Conservation (phyloP, 2,329 filamentous ascomycete genomes). For the Ophiocordyceps camponoti-leonardi region DNA sequence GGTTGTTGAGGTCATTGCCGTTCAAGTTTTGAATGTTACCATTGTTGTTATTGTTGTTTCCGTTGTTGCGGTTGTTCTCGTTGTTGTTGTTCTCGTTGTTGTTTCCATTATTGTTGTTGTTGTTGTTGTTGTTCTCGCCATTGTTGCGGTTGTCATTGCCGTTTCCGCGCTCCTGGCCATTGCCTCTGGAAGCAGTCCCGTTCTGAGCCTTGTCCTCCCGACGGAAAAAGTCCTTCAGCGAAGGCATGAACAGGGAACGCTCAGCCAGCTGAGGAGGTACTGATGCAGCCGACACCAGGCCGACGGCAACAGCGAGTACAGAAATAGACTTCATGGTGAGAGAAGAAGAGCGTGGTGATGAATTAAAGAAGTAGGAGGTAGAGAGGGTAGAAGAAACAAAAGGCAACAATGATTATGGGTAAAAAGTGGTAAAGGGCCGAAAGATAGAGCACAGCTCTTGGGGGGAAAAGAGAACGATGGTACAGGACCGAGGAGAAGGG, state of each 20-base stretch:
- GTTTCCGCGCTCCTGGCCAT: neutral
- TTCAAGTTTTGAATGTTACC: slow-evolving; percentile 1
- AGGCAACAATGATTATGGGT: too few relatives aligned
- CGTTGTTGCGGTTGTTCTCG: too few relatives aligned
- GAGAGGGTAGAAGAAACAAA: too few relatives aligned
- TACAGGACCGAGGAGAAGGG: neutral
- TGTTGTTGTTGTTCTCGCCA: neutral
- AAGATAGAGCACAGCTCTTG: neutral
- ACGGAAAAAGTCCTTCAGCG: slow-evolving; percentile 1
- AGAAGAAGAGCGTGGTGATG: too few relatives aligned
- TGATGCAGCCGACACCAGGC: slow-evolving; percentile 13
- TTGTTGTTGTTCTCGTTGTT: too few relatives aligned
- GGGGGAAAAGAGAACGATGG: neutral
- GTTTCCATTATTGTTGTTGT: neutral
- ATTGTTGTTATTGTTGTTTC: neutral
- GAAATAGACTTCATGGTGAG: slow-evolving; percentile 12
- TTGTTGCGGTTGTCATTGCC: neutral
- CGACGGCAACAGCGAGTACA: slow-evolving; percentile 11
- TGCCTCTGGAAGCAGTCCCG: neutral
- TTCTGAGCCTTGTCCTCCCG: neutral
- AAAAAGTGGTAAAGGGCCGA: slow-evolving; percentile 1
- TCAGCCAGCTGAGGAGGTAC: slow-evolving; percentile 8
- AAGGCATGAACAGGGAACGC: slow-evolving; percentile 1
- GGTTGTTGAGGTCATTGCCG: neutral
- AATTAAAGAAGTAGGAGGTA: too few relatives aligned